Percentiles rank a stretch among this genome's conserved stretches.
Evolutionary conservation across 2,329 filamentous ascomycete genomes (phyloP).

Genomic region (Chrysoporthe austroafricana): DNA sequence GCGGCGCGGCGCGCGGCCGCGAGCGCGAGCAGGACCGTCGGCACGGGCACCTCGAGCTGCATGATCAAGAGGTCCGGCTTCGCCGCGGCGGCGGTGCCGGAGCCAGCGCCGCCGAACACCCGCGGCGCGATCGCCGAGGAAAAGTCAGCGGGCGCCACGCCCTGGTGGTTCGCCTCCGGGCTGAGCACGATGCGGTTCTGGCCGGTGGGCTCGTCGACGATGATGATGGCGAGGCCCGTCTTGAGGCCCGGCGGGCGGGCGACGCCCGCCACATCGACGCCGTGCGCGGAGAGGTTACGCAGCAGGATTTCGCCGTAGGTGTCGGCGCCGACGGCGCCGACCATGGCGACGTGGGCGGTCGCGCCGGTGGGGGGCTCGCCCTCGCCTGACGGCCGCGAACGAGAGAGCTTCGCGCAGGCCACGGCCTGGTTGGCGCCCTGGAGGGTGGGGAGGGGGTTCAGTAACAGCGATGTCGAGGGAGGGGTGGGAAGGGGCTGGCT

Average conservation of each 20-base stretch:
- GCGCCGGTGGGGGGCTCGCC: conserved; percentile 60
- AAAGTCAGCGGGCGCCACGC: conserved; percentile 17
- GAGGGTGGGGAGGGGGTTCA: too few relatives aligned
- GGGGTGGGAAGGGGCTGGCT: neutral
- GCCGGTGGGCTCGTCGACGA: conserved; percentile 73
- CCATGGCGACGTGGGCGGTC: conserved; percentile 62
- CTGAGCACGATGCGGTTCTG: conserved; percentile 79
- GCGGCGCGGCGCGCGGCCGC: conserved; percentile 49
- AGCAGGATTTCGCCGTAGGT: conserved; percentile 66
- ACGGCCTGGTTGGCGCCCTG: conserved; percentile 90
- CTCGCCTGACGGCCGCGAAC: conserved; percentile 41
- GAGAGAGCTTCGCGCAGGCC: conserved; percentile 80
- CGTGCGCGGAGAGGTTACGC: conserved; percentile 60
- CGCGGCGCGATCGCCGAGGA: conserved; percentile 1
- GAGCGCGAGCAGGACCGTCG: conserved; percentile 67
- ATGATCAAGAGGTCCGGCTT: conserved; percentile 69
- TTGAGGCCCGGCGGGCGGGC: conserved; percentile 47
- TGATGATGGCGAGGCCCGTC: conserved; percentile 75
- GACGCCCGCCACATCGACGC: conserved; percentile 64
- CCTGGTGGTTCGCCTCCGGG: conserved; percentile 68
- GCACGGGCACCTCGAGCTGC: conserved; percentile 77
- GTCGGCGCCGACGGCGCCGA: conserved; percentile 74
- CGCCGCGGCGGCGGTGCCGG: neutral
- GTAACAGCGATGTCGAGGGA: neutral
- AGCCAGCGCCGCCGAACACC: conserved; percentile 31